phyloP scores from a whole-genome alignment of 768 basidiomycete species.

The Rhizopogon roseolus region DNA sequence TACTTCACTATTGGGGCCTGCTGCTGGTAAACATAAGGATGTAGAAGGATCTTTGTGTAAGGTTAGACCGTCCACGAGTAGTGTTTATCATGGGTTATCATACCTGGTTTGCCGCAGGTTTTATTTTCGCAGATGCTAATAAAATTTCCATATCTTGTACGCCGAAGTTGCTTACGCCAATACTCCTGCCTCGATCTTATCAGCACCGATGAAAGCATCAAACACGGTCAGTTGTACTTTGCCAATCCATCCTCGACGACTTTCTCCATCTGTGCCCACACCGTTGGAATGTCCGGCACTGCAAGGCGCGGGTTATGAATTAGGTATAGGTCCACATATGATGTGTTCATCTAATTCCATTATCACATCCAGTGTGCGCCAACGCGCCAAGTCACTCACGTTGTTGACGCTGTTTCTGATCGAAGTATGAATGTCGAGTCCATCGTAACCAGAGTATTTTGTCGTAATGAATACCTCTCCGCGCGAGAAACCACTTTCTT shows the following conservation, averaged over 20 bases:
- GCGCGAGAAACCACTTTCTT: conserved; percentile 53
- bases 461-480: conserved; percentile 61
- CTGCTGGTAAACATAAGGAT: conserved; percentile 61
- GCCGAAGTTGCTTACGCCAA: conserved; percentile 69
- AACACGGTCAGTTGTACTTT: conserved; percentile 34
- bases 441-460: conserved; percentile 51
- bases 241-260: conserved; percentile 51
- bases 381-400: conserved; percentile 30
- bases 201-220: not conserved
- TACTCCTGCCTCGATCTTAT: conserved; percentile 40
- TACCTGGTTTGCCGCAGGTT: conserved; percentile 68
- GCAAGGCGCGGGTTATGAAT: conserved; percentile 56
- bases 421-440: conserved; percentile 49
- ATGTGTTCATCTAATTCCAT: conserved; percentile 48
- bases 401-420: conserved; percentile 53
- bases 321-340: conserved; percentile 68
- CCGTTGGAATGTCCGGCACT: conserved; percentile 52
- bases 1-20: conserved; percentile 56
- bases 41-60: conserved; percentile 51
- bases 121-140: conserved; percentile 54
- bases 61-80: not conserved
- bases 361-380: not conserved
- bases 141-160: conserved; percentile 49
- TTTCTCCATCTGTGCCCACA: conserved; percentile 62
- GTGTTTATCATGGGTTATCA: not conserved